A percentile compares a stretch with the other conserved stretches of the same genome.
These are phyloP conservation scores for Xylaria telfairii DNA, from an alignment of 495 filamentous ascomycete genomes.

Conservation along the genomic window DNA sequence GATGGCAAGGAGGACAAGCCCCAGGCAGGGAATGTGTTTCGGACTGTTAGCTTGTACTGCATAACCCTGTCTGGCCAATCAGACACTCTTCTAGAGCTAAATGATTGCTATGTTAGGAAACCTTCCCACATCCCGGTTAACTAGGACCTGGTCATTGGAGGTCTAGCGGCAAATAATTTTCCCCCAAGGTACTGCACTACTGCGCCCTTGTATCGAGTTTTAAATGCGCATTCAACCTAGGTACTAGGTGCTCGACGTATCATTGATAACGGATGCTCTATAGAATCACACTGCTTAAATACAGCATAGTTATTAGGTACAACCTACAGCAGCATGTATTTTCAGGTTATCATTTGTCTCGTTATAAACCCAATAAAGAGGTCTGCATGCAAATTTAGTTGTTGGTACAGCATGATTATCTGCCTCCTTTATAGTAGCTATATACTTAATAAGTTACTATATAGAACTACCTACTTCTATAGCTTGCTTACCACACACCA, in stretches of 20 bases:
- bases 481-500: background rate
- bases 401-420: background rate
- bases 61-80: conserved; percentile 29
- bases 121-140: background rate
- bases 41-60: conserved; percentile 4
- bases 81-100: conserved; percentile 10
- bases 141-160: background rate
- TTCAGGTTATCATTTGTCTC: background rate
- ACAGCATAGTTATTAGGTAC: background rate
- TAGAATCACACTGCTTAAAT: background rate
- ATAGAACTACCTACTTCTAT: too few species aligned
- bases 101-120: conserved; percentile 39
- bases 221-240: background rate
- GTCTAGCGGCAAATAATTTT: background rate
- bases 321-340: background rate
- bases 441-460: too few species aligned
- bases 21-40: conserved; percentile 12
- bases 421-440: background rate
- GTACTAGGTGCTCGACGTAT: background rate
- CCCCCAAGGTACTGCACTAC: background rate
- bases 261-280: background rate
- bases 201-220: background rate
- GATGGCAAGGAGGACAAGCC: background rate
- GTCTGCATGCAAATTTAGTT: background rate
- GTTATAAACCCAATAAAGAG: background rate